These are phyloP conservation scores for Flaveria brownii DNA, from an alignment of 129 eudicot genomes.

Conservation along the genomic window DNA sequence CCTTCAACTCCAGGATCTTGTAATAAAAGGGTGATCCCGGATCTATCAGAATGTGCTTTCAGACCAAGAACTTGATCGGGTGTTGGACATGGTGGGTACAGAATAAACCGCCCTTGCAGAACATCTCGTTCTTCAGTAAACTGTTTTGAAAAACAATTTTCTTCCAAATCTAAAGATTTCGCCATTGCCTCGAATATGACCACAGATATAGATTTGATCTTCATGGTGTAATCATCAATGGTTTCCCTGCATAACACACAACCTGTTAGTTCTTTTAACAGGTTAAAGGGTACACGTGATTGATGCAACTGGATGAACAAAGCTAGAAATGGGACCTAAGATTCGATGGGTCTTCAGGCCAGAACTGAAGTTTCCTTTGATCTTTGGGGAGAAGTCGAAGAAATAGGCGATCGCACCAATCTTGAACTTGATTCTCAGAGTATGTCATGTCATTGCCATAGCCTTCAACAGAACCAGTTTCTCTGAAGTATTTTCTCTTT, in stretches of 20 bases:
- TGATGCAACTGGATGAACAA: not conserved
- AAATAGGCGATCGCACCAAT: slow-evolving; percentile 74
- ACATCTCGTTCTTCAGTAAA: slow-evolving; percentile 41
- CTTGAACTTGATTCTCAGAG: slow-evolving; percentile 55
- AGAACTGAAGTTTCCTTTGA: slow-evolving; percentile 39
- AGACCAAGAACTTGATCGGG: slow-evolving; percentile 61
- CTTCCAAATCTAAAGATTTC: slow-evolving; percentile 49
- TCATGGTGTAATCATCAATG: slow-evolving; percentile 44
- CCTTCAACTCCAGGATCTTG: slow-evolving; percentile 55
- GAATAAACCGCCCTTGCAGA: slow-evolving; percentile 46
- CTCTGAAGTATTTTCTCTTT: slow-evolving; percentile 53
- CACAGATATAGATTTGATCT: slow-evolving; percentile 38
- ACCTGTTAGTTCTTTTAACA: not conserved
- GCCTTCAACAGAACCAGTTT: slow-evolving; percentile 53
- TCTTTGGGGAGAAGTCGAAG: slow-evolving; percentile 49
- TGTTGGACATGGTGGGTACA: slow-evolving; percentile 55
- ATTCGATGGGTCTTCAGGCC: slow-evolving; percentile 55
- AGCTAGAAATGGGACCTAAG: slow-evolving; percentile 37
- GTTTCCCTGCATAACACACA: slow-evolving; percentile 40
- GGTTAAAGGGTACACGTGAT: not conserved
- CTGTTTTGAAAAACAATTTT: slow-evolving; percentile 46
- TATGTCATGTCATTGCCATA: slow-evolving; percentile 63
- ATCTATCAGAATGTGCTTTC: slow-evolving; percentile 65
- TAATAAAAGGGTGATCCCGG: slow-evolving; percentile 47
- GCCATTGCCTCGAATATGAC: slow-evolving; percentile 50